These are phyloP conservation scores for Salix viminalis DNA, from an alignment of 345 rosid genomes.

Conservation along the genomic window DNA sequence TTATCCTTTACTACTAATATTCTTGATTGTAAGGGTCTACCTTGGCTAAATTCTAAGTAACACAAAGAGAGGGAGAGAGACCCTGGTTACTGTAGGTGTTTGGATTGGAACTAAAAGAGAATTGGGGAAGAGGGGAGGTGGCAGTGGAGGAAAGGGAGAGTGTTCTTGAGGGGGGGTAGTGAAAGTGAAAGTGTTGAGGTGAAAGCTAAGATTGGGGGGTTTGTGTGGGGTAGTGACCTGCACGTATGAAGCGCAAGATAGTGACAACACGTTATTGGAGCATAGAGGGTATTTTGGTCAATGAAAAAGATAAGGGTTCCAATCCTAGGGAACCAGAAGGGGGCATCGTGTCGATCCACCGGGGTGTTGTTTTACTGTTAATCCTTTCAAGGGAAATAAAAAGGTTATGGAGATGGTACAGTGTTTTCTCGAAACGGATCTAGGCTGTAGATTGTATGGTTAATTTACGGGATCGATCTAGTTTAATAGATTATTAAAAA, in stretches of 20 bases:
- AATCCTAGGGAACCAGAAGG: constrained; percentile 1
- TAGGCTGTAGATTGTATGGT: too few relatives aligned
- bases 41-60: too few relatives aligned
- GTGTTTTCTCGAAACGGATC: too few relatives aligned
- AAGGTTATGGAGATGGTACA: not conserved
- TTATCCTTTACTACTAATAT: too few relatives aligned
- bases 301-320: not conserved
- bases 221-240: constrained; percentile 16
- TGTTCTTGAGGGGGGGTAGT: not conserved
- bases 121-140: not conserved
- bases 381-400: not conserved
- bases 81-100: too few relatives aligned
- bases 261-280: constrained; percentile 22
- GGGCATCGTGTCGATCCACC: not conserved
- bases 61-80: too few relatives aligned
- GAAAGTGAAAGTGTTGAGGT: not conserved
- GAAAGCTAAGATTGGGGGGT: not conserved
- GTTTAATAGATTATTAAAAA: too few relatives aligned
- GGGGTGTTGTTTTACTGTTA: not conserved
- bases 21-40: too few relatives aligned
- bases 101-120: too few relatives aligned
- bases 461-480: too few relatives aligned
- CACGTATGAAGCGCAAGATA: constrained; percentile 21
- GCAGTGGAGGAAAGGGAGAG: not conserved
- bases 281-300: constrained; percentile 8